Percentiles rank a stretch among this genome's conserved stretches.
Conservation (phyloP, 257 asterid genomes). For the Lycium barbarum region DNA sequence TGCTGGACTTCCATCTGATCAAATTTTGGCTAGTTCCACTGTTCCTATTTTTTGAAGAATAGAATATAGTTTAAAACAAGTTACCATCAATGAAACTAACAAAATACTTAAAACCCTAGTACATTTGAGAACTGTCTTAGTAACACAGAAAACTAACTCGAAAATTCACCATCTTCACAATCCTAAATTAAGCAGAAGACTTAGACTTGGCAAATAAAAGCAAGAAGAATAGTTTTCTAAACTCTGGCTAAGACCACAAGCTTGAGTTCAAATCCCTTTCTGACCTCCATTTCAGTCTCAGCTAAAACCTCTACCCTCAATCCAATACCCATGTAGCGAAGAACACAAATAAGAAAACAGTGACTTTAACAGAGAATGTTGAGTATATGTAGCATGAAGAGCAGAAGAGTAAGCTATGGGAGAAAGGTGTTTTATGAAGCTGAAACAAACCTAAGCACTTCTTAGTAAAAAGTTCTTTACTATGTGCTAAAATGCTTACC, state of each 20-base stretch:
- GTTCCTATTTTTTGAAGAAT: no score
- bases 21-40: background rate
- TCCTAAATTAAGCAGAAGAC: background rate
- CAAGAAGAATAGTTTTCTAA: background rate
- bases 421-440: background rate
- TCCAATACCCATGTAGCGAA: background rate
- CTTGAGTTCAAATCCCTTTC: slow-evolving; percentile 10
- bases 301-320: background rate
- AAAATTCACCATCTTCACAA: slow-evolving; percentile 19
- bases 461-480: background rate
- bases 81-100: no score
- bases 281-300: background rate
- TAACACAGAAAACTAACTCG: background rate
- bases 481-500: slow-evolving; percentile 49
- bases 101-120: no score
- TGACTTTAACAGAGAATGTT: background rate
- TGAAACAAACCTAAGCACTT: slow-evolving; percentile 2
- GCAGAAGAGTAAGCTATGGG: background rate
- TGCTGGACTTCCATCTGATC: background rate
- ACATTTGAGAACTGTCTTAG: background rate
- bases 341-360: slow-evolving; percentile 17
- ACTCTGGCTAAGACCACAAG: background rate
- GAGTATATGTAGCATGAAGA: background rate
- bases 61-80: no score
- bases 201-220: slow-evolving; percentile 9